Evolutionary conservation across 495 filamentous ascomycete genomes (phyloP).

Genomic region (Hypoxylon fragiforme): DNA sequence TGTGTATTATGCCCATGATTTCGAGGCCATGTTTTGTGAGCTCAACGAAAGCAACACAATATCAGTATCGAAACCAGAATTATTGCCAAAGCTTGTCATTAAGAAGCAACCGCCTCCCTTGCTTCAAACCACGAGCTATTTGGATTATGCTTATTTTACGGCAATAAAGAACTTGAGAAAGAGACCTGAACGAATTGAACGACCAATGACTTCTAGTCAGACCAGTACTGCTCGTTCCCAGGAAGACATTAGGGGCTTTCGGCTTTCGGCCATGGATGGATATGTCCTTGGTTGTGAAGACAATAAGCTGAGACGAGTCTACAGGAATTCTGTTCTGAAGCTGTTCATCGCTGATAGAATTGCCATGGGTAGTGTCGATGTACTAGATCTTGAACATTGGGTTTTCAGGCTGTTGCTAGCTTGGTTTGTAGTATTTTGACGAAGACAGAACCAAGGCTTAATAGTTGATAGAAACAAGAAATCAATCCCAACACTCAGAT

Average conservation of each 20-base stretch:
- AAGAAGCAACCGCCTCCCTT: constrained; percentile 36
- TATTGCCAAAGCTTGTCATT: constrained; percentile 47
- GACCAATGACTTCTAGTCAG: constrained; percentile 39
- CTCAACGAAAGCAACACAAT: constrained; percentile 55
- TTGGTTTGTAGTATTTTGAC: constrained; percentile 29
- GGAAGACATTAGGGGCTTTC: constrained; percentile 42
- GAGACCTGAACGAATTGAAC: constrained; percentile 40
- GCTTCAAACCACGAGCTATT: constrained; percentile 29
- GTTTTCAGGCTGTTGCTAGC: constrained; percentile 33
- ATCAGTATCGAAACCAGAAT: constrained; percentile 50
- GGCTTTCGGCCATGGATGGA: constrained; percentile 48
- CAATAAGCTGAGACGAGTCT: constrained; percentile 18
- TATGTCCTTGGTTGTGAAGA: constrained; percentile 42
- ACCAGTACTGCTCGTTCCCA: constrained; percentile 4
- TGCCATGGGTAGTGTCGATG: constrained; percentile 33
- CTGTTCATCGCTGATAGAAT: constrained; percentile 45
- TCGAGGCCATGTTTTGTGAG: constrained; percentile 57
- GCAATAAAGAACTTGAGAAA: constrained; percentile 43
- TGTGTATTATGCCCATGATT: constrained; percentile 53
- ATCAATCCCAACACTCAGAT: too few relatives aligned
- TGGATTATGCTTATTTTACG: constrained; percentile 42
- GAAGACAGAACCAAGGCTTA: background rate
- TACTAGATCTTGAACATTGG: constrained; percentile 34
- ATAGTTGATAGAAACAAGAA: background rate
- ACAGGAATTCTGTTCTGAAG: constrained; percentile 38